phyloP scores from a whole-genome alignment of 192 early-diverging fungal genomes.

The Pecoramyces ruminantium region DNA sequence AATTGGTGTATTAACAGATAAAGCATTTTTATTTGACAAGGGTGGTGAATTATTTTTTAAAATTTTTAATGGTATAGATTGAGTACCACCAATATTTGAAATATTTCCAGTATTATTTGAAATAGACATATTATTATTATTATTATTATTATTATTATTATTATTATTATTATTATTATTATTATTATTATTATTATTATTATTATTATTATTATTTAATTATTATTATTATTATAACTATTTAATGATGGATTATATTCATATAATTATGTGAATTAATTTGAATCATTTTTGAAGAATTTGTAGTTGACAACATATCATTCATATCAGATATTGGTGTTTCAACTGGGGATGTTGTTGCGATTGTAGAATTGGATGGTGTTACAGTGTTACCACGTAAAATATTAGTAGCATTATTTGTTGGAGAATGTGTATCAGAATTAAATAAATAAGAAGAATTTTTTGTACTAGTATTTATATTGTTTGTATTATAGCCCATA shows the following conservation, averaged over 20 bases:
- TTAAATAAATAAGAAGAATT: not conserved
- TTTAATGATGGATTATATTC: not conserved
- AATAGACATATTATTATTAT: no score
- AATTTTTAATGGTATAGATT: not conserved
- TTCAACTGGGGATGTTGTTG: not conserved
- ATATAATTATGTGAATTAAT: not conserved
- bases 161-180: no score
- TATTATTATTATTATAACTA: no score
- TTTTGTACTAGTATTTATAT: not conserved
- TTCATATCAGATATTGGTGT: not conserved
- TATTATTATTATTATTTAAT: not conserved
- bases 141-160: no score
- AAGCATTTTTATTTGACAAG: not conserved
- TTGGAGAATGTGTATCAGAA: not conserved
- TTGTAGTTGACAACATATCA: not conserved
- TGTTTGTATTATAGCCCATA: not conserved
- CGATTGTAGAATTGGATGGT: not conserved
- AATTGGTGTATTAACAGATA: not conserved
- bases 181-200: no score
- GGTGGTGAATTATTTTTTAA: not conserved
- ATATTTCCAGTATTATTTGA: not conserved
- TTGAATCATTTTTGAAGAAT: not conserved
- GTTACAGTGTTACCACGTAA: not conserved
- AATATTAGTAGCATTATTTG: not conserved
- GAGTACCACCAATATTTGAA: not conserved